Conservation (phyloP, 108 stramenopile genomes). For the Cyclotella choctawhatcheeana region DNA sequence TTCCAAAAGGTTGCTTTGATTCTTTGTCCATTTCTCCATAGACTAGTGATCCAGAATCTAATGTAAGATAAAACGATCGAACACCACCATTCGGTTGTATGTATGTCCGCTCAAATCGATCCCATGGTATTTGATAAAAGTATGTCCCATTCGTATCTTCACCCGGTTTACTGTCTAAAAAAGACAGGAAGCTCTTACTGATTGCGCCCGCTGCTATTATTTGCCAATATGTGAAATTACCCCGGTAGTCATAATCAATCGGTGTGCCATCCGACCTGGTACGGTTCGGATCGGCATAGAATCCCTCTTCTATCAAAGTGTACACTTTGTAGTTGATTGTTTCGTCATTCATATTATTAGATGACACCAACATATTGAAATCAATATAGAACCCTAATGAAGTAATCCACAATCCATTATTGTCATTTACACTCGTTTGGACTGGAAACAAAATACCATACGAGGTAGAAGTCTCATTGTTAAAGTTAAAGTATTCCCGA, state of each 20-base stretch:
- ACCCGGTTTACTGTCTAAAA: not conserved
- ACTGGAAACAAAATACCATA: conserved; percentile 33
- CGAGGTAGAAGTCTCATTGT: conserved; percentile 23
- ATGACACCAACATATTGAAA: not conserved
- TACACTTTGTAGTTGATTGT: conserved; percentile 26
- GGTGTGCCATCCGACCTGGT: not conserved
- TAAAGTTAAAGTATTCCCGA: conserved; percentile 4
- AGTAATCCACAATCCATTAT: conserved; percentile 29
- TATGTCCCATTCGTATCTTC: not conserved
- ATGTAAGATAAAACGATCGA: conserved; percentile 39
- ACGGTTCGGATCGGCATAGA: conserved; percentile 38
- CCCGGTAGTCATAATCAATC: conserved; percentile 26
- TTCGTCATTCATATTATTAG: not conserved
- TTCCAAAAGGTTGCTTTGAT: conserved; percentile 7
- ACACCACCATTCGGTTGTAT: conserved; percentile 28
- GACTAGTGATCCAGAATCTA: conserved; percentile 19
- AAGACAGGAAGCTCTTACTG: conserved; percentile 3
- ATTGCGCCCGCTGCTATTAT: conserved; percentile 21
- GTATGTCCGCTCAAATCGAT: conserved; percentile 22
- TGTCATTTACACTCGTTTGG: conserved; percentile 22
- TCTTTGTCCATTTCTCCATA: conserved; percentile 23
- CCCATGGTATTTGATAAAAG: conserved; percentile 31
- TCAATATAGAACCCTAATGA: conserved; percentile 27
- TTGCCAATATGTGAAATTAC: conserved; percentile 38
- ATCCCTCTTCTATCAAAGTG: conserved; percentile 12